Evolutionary conservation across 306 rosid genomes (phyloP), one percentile per base, ranked within the genome.

Genomic region (Castanea crenata): DNA sequence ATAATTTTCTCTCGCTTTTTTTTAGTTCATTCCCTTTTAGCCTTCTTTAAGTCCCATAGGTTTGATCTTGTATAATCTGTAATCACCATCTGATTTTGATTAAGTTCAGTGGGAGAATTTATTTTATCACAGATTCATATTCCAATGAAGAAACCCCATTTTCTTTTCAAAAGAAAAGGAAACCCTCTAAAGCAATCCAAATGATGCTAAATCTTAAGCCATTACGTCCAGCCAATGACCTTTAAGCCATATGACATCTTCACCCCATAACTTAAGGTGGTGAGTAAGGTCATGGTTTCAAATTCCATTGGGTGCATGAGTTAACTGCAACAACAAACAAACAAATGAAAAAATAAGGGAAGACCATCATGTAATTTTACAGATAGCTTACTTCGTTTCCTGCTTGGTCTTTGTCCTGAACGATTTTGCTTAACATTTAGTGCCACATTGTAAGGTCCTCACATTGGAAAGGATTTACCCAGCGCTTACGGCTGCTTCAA

Each of bases 391-490:
- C 78, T 79, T 75, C 41, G 27, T 18, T 82, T 61, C 61, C 55
- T 67, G 15, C 27, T 77, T 73, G 49, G 32, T 21, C 51, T 18
- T 18, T 32, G 6, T 34, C 72, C 38, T 68, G 20, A 63, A 63
- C 15, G 14, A 25, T 25, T 78, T 56, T 27, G 35, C 59, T 74
- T n/a, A 79, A 75, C 38, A 41, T 68, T 83, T 56, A 74, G 67
- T 78, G 78, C 79, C 76, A 19, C 68, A 84, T 80, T 81, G 72
- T 84, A 88, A 93, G 99, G 94, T 89, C 90, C 58, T 74, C 82
- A 55, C 97, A 90, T 81, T 95, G 99, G 97, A 78, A 34, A 71
- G 85, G 80, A 79, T 91, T 95, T 86, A 86, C 78, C 65, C 91
- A 80, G 84, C 82, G 86, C 76, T 74, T 95, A 79, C 91, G 59